Evolutionary conservation across 169 alveolate species (phyloP).

Genomic region (Eimeria sp.): DNA sequence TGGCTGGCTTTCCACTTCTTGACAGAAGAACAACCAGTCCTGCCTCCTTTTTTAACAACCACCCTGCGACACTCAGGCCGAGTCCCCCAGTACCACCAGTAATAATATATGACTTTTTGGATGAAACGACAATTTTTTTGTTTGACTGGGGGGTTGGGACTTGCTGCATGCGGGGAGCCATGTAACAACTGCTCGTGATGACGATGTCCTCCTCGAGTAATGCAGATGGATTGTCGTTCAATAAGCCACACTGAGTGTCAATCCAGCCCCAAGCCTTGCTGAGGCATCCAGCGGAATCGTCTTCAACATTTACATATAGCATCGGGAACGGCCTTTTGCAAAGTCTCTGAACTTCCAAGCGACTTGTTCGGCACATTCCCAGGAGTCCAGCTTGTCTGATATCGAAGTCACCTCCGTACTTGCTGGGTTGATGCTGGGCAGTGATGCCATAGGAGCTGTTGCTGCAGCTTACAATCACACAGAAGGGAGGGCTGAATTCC

Average conservation of each 20-base stretch:
- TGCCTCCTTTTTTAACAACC: conserved; percentile 85
- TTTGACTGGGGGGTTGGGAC: background rate
- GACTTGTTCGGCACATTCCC: conserved; percentile 89
- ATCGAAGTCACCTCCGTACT: background rate
- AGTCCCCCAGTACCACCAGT: conserved; percentile 88
- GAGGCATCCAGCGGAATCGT: background rate
- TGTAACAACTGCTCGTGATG: background rate
- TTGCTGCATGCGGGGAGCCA: conserved; percentile 49
- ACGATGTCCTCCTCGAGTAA: conserved; percentile 24
- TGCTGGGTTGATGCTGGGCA: background rate
- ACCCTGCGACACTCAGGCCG: conserved; percentile 83
- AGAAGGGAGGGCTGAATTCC: conserved; percentile 18
- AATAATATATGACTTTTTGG: conserved; percentile 30
- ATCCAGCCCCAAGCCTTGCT: conserved; percentile 37
- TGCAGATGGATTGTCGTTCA: background rate
- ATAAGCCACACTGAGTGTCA: background rate
- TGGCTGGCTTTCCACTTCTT: conserved; percentile 47
- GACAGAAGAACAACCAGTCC: conserved; percentile 76
- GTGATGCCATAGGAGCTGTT: conserved; percentile 28
- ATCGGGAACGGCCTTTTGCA: conserved; percentile 11
- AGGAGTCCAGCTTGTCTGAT: conserved; percentile 84
- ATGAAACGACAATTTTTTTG: background rate
- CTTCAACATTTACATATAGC: conserved; percentile 41
- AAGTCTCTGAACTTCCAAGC: conserved; percentile 79
- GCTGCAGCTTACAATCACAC: conserved; percentile 10